phyloP scores from a whole-genome alignment of 192 early-diverging fungal genomes.

The Dissophora globulifera region DNA sequence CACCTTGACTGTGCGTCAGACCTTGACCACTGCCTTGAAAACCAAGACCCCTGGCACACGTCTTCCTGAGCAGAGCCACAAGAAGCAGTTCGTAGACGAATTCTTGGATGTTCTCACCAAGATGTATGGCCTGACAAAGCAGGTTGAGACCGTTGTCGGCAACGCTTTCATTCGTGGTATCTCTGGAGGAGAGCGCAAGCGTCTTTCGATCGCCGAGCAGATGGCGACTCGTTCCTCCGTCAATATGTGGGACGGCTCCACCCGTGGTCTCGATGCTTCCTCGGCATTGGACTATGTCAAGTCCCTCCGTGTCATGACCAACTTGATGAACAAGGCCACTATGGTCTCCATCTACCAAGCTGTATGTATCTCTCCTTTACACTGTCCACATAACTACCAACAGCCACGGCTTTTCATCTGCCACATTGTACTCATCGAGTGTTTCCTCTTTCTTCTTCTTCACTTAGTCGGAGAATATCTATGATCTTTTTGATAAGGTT shows the following conservation, averaged over 20 bases:
- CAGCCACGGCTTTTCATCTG: too few relatives aligned
- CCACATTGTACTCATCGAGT: too few relatives aligned
- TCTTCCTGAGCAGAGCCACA: conserved; percentile 55
- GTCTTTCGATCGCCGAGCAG: conserved; percentile 81
- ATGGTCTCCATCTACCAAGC: conserved; percentile 78
- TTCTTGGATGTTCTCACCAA: conserved; percentile 67
- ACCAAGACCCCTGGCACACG: conserved; percentile 76
- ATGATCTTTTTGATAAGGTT: conserved; percentile 75
- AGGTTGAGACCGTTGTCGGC: conserved; percentile 76
- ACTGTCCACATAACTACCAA: too few relatives aligned
- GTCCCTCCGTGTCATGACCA: conserved; percentile 78
- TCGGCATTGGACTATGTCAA: conserved; percentile 86
- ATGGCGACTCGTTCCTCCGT: conserved; percentile 66
- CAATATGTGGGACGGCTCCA: conserved; percentile 78
- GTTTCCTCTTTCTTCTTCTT: too few relatives aligned
- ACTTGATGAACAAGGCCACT: conserved; percentile 73
- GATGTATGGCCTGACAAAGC: conserved; percentile 71
- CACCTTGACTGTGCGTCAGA: conserved; percentile 81
- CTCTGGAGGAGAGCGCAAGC: conserved; percentile 82
- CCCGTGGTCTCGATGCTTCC: conserved; percentile 84
- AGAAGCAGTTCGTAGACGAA: conserved; percentile 62
- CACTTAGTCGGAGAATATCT: conserved; percentile 74
- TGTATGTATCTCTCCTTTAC: conserved; percentile 66
- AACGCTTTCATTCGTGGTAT: conserved; percentile 81
- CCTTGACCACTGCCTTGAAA: conserved; percentile 79